Evolutionary conservation across 306 rosid genomes (phyloP).

Genomic region (Luffa acutangula): DNA sequence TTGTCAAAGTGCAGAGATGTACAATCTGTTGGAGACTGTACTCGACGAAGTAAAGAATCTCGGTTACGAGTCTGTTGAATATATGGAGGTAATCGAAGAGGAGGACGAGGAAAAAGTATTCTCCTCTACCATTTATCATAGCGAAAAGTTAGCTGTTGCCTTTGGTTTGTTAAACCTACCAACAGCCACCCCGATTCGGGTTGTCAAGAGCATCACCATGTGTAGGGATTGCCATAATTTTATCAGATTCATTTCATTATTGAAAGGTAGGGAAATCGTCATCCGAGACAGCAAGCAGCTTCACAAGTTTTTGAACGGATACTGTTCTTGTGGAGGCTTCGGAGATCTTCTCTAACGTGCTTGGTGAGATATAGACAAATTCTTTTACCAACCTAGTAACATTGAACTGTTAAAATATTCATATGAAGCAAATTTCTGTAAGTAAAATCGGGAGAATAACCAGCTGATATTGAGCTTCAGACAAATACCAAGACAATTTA

Average conservation of each 20-base stretch:
- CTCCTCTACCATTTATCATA: slow-evolving; percentile 39
- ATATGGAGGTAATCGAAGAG: slow-evolving; percentile 36
- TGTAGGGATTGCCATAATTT: slow-evolving; percentile 76
- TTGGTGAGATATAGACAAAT: background rate
- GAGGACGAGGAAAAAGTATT: slow-evolving; percentile 32
- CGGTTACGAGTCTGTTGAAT: slow-evolving; percentile 49
- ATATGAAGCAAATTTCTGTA: background rate
- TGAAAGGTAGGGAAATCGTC: slow-evolving; percentile 56
- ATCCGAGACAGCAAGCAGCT: slow-evolving; percentile 66
- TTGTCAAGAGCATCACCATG: slow-evolving; percentile 61
- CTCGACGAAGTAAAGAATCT: slow-evolving; percentile 35
- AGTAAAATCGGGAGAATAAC: background rate
- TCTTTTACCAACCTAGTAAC: background rate
- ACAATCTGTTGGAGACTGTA: slow-evolving; percentile 43
- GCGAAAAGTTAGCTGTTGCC: slow-evolving; percentile 73
- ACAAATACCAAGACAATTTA: background rate
- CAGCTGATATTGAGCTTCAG: background rate
- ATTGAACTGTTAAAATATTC: background rate
- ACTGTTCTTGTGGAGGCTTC: slow-evolving; percentile 65
- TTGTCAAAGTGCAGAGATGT: slow-evolving; percentile 20
- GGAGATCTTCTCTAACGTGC: slow-evolving; percentile 32
- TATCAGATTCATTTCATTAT: slow-evolving; percentile 36
- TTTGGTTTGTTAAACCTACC: slow-evolving; percentile 59
- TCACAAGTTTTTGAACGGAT: slow-evolving; percentile 66
- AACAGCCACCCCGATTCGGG: slow-evolving; percentile 37